Base-by-base conservation (phyloP, 805 yeast species). In the Metschnikowia similis region DNA sequence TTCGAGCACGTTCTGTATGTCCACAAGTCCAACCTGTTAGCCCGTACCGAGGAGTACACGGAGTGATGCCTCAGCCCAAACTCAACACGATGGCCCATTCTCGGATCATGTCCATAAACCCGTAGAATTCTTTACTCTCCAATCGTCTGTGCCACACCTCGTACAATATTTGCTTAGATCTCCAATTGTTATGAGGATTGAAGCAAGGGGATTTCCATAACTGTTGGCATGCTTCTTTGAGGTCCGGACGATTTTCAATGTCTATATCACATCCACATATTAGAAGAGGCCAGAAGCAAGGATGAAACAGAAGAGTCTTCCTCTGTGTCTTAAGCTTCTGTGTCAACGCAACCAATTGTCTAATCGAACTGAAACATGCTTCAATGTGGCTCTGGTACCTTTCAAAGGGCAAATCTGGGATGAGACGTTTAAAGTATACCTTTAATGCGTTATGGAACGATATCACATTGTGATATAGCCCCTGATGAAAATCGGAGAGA, bases 71-170 rank as follows among this genome's bases (percentile, higher is more conserved):
- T 53, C 54, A 71, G 3, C 69, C 72, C 41, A 74, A 58, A 51
- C 69, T 66, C 48, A 74, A 60, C 6, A 67, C 69, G 11, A 71
- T 60, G 30, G 76, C 82, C 85, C 85, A 81, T 50, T 75, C 81
- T 47, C 81, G 69, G 1, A 80, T 66, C 65, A 80, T 59, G 55
- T 80, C 83, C 68, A 81, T 69, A 76, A 82, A 80, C 30, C 80
- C 77, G 27, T 56, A 47, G 45, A 67, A 60, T 52, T 70, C 66
- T 11, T 71, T 70, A 7, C 50, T 53, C 26, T 59, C 58, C 5
- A 66, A 67, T 38, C 76, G 57, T 27, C 80, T 60, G 35, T 75
- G 67, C 80, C 82, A 78, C 11, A 78, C 70, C 56, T 80, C 84
- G 52, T 69, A 68, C 53, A 80, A 62, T 28, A 80, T 70, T 57